phyloP scores from a whole-genome alignment of 495 filamentous ascomycete genomes.

The Filosporella fistucella region DNA sequence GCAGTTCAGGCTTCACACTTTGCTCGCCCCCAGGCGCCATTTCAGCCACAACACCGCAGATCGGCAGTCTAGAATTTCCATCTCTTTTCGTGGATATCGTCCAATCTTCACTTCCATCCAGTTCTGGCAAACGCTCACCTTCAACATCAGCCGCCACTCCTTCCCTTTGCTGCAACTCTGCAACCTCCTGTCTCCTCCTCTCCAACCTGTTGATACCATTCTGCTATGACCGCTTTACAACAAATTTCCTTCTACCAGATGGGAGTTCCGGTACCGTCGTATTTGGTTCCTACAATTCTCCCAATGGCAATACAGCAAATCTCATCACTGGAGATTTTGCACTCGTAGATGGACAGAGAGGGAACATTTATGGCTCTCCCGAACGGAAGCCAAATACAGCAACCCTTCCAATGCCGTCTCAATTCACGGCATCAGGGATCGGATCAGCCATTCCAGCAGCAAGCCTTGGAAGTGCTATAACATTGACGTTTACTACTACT shows the following conservation, averaged over 20 bases:
- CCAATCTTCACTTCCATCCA: conserved; percentile 16
- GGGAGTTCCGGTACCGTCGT: conserved; percentile 33
- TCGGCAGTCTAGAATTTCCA: conserved; percentile 12
- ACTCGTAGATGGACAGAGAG: conserved; percentile 25
- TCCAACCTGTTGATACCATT: conserved; percentile 14
- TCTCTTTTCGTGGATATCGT: conserved; percentile 19
- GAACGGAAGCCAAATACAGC: conserved; percentile 32
- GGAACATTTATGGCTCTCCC: conserved; percentile 32
- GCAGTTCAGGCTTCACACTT: conserved; percentile 11
- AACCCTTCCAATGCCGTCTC: conserved; percentile 32
- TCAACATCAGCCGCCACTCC: neutral
- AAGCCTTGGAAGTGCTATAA: conserved; percentile 25
- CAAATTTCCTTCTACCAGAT: conserved; percentile 35
- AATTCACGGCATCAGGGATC: conserved; percentile 29
- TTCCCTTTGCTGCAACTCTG: conserved; percentile 16
- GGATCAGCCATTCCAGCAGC: conserved; percentile 31
- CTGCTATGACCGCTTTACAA: conserved; percentile 37
- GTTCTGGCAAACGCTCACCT: conserved; percentile 4
- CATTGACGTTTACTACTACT: conserved; percentile 20
- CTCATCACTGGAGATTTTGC: conserved; percentile 33
- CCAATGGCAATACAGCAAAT: conserved; percentile 27
- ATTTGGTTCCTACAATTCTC: conserved; percentile 28
- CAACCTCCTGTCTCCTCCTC: conserved; percentile 15
- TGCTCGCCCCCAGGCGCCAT: conserved; percentile 17
- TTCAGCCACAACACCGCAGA: conserved; percentile 15